Conservation (phyloP, 2,329 filamentous ascomycete species). For the Cladophialophora chaetospira region DNA sequence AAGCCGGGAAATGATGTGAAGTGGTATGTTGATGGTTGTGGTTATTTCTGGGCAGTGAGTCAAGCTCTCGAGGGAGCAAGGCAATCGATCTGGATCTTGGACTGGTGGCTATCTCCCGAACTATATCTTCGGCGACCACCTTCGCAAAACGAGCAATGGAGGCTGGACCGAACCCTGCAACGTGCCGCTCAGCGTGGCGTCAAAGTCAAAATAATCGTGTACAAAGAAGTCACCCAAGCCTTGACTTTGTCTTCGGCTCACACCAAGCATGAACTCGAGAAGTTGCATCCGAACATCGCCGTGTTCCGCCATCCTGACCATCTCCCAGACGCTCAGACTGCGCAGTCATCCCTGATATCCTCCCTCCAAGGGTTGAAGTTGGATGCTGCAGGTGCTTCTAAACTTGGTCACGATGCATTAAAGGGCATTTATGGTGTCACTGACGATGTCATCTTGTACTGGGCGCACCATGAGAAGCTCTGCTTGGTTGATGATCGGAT, state of each 20-base stretch:
- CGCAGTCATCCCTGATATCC: slow-evolving; percentile 60
- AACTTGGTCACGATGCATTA: slow-evolving; percentile 70
- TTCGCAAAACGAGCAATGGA: slow-evolving; percentile 77
- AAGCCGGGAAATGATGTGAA: slow-evolving; percentile 71
- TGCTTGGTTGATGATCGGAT: slow-evolving; percentile 75
- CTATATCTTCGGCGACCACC: slow-evolving; percentile 80
- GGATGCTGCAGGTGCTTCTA: slow-evolving; percentile 58
- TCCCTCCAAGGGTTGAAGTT: slow-evolving; percentile 60
- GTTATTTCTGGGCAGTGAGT: slow-evolving; percentile 82
- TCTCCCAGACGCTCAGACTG: slow-evolving; percentile 68
- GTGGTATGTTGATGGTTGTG: slow-evolving; percentile 81
- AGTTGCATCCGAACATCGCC: slow-evolving; percentile 76
- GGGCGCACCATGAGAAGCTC: slow-evolving; percentile 93
- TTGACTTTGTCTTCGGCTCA: slow-evolving; percentile 71
- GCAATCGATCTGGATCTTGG: slow-evolving; percentile 77
- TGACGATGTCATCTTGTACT: slow-evolving; percentile 81
- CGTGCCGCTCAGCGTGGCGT: slow-evolving; percentile 83
- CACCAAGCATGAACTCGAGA: slow-evolving; percentile 77
- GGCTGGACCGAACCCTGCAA: slow-evolving; percentile 78
- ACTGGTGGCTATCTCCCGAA: slow-evolving; percentile 87
- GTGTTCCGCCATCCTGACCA: slow-evolving; percentile 93
- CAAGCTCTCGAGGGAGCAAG: slow-evolving; percentile 72
- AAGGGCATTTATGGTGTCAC: slow-evolving; percentile 79
- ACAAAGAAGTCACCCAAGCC: slow-evolving; percentile 85
- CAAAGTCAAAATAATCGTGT: slow-evolving; percentile 81